These are phyloP conservation scores for Cytidiella melzeri DNA, from an alignment of 768 basidiomycete genomes.

Conservation along the genomic window DNA sequence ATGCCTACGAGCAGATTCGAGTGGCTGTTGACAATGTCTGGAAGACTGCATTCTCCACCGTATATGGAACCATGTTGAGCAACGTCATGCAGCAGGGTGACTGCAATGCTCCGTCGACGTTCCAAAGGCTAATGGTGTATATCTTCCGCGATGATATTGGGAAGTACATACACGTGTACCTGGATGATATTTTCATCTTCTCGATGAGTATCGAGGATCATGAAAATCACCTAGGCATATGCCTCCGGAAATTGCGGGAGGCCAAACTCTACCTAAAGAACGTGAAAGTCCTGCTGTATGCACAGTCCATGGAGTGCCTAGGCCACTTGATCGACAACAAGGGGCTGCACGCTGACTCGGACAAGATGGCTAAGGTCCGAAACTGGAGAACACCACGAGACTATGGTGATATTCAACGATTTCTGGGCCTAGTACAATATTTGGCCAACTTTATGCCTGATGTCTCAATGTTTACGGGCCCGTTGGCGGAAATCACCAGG, in stretches of 20 bases:
- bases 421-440: slow-evolving; percentile 36
- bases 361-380: slow-evolving; percentile 31
- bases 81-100: slow-evolving; percentile 36
- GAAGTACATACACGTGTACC: too few relatives aligned
- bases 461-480: too few relatives aligned
- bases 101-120: too few relatives aligned
- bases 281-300: slow-evolving; percentile 29
- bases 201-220: slow-evolving; percentile 33
- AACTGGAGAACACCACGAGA: too few relatives aligned
- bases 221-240: slow-evolving; percentile 24
- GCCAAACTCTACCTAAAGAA: slow-evolving; percentile 27
- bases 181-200: too few relatives aligned
- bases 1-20: slow-evolving; percentile 39
- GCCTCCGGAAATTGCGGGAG: slow-evolving; percentile 26
- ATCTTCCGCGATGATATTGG: slow-evolving; percentile 36
- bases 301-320: slow-evolving; percentile 28
- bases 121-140: slow-evolving; percentile 37
- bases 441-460: slow-evolving; percentile 31
- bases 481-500: too few relatives aligned
- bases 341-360: slow-evolving; percentile 30
- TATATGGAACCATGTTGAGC: slow-evolving; percentile 30
- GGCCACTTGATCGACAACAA: slow-evolving; percentile 35
- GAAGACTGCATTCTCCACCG: slow-evolving; percentile 30
- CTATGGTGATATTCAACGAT: slow-evolving; percentile 33
- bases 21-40: slow-evolving; percentile 24